phyloP scores from a whole-genome alignment of 164 flowering plant genomes.

The Dillenia suffruticosa region DNA sequence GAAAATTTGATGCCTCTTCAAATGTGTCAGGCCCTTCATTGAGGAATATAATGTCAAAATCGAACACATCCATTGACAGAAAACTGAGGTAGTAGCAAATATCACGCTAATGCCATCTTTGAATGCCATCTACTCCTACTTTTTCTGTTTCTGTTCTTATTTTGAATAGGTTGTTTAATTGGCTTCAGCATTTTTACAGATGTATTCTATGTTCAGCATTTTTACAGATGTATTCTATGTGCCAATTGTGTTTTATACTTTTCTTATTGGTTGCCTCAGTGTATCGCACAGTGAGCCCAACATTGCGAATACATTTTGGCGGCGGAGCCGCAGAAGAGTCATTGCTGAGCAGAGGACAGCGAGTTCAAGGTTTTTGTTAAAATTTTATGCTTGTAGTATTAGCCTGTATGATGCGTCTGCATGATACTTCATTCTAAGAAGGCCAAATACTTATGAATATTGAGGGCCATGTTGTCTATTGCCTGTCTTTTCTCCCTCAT shows the following conservation, averaged over 20 bases:
- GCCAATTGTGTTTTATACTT: slow-evolving; percentile 1
- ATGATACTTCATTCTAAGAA: too few relatives aligned
- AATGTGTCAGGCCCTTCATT: slow-evolving; percentile 59
- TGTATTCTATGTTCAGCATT: neutral
- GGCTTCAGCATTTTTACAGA: neutral
- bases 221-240: neutral
- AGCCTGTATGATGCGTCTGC: too few relatives aligned
- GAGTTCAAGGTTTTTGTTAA: slow-evolving; percentile 74
- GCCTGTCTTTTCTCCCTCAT: too few relatives aligned
- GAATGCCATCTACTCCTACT: neutral
- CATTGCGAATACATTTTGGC: slow-evolving; percentile 75
- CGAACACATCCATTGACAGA: slow-evolving; percentile 48
- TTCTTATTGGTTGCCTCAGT: slow-evolving; percentile 37
- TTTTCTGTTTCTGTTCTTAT: neutral
- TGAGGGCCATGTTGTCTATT: too few relatives aligned
- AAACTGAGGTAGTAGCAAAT: slow-evolving; percentile 50
- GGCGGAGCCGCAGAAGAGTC: slow-evolving; percentile 78
- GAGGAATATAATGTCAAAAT: slow-evolving; percentile 57
- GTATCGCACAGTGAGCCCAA: slow-evolving; percentile 92
- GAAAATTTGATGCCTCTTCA: slow-evolving; percentile 51
- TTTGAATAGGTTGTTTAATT: slow-evolving; percentile 2
- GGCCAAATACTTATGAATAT: too few relatives aligned
- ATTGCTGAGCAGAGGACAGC: slow-evolving; percentile 88
- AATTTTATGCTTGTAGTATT: too few relatives aligned
- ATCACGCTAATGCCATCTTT: neutral